These are phyloP conservation scores for Nicotiana noctiflora DNA, from an alignment of 257 asterid genomes.

Conservation along the genomic window DNA sequence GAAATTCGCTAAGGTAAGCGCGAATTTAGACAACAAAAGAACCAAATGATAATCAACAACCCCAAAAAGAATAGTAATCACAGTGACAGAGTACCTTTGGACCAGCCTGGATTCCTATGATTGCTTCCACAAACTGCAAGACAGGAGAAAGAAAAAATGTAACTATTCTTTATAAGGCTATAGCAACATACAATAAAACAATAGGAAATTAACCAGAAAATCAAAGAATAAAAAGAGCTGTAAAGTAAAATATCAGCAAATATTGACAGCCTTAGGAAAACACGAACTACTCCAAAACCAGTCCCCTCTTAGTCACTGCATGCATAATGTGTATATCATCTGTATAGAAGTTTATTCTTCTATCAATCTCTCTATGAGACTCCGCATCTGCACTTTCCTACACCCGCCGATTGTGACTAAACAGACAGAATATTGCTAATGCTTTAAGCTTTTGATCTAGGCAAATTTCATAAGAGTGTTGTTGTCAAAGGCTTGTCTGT, in stretches of 20 bases:
- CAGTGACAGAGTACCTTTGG: constrained; percentile 41
- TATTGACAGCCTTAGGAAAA: neutral
- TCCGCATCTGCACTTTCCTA: neutral
- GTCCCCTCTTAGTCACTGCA: neutral
- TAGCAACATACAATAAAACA: constrained; percentile 1
- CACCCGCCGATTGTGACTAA: neutral
- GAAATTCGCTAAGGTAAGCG: neutral
- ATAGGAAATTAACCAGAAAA: neutral
- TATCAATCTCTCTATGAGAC: neutral
- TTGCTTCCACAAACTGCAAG: constrained; percentile 86
- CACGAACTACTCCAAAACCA: neutral
- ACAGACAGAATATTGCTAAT: neutral
- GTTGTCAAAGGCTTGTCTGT: neutral
- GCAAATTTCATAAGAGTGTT: neutral
- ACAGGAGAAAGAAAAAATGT: neutral
- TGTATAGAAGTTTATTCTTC: neutral
- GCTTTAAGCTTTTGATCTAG: neutral
- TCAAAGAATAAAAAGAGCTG: neutral
- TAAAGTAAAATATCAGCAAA: neutral
- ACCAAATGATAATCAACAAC: neutral
- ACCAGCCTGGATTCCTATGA: constrained; percentile 60
- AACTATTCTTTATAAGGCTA: neutral
- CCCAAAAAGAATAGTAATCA: neutral
- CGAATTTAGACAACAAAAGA: neutral
- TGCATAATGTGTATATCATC: neutral